Evolutionary conservation across 805 yeast species (phyloP).

Genomic region (Kurtzmaniella fragi): DNA sequence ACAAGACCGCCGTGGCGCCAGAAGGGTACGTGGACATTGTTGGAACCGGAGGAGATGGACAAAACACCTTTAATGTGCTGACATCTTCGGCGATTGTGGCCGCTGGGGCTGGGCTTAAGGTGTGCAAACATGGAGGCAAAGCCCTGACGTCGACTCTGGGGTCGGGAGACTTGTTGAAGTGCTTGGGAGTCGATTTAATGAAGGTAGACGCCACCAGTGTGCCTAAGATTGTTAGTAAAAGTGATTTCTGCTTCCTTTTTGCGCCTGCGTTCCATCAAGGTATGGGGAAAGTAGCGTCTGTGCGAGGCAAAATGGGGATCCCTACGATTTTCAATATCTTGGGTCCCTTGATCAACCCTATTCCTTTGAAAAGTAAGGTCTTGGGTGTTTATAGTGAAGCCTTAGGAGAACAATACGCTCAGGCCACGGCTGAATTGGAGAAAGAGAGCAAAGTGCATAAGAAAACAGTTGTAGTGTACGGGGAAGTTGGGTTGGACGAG

Average conservation of each 20-base stretch:
- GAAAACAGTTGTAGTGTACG: conserved; percentile 86
- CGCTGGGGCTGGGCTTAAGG: conserved; percentile 77
- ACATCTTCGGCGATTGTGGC: conserved; percentile 93
- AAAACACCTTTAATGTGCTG: conserved; percentile 92
- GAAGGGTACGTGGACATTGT: conserved; percentile 78
- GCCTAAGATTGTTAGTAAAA: conserved; percentile 48
- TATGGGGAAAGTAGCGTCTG: conserved; percentile 73
- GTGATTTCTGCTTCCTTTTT: conserved; percentile 64
- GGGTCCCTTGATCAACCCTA: conserved; percentile 94
- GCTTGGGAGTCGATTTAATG: conserved; percentile 78
- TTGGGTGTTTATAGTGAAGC: conserved; percentile 83
- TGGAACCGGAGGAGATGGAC: conserved; percentile 99
- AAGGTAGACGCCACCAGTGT: conserved; percentile 61
- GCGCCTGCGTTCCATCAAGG: conserved; percentile 96
- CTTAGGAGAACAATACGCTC: conserved; percentile 80
- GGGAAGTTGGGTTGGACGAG: conserved; percentile 88
- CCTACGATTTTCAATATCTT: conserved; percentile 92
- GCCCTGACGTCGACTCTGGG: conserved; percentile 94
- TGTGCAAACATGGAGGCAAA: conserved; percentile 96
- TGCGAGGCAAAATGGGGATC: conserved; percentile 76
- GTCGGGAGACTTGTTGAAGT: conserved; percentile 79
- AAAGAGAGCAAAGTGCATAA: conserved; percentile 37
- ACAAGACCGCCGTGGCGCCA: conserved; percentile 36
- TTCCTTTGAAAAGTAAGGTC: conserved; percentile 71
- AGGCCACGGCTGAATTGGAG: conserved; percentile 67